A percentile compares a stretch with the other conserved stretches of the same genome.
These are phyloP conservation scores for Ichthyophthirius multifiliis DNA, from an alignment of 169 alveolate genomes.

Conservation along the genomic window DNA sequence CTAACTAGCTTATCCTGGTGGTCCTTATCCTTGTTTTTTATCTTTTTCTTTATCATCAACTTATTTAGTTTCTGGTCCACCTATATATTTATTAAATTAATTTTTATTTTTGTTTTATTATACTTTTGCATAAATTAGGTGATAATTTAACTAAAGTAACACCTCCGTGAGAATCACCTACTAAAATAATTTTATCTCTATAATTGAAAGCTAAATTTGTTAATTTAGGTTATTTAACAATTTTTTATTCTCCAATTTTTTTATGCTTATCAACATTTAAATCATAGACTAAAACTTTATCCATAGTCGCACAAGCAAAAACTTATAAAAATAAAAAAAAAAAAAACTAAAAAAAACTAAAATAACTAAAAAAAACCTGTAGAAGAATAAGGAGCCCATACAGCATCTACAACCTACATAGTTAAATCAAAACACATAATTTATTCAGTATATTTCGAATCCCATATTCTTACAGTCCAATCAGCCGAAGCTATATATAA, in stretches of 20 bases:
- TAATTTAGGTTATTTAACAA: conserved; percentile 66
- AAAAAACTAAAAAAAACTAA: background rate
- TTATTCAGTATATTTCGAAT: conserved; percentile 79
- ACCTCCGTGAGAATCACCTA: conserved; percentile 89
- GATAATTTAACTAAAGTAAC: conserved; percentile 86
- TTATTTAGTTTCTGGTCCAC: conserved; percentile 53
- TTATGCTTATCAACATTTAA: conserved; percentile 78
- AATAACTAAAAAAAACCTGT: conserved; percentile 51
- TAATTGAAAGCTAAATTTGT: conserved; percentile 86
- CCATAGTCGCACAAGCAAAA: conserved; percentile 90
- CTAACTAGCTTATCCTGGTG: conserved; percentile 49
- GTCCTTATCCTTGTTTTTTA: conserved; percentile 41
- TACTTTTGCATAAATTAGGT: conserved; percentile 66
- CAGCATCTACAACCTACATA: conserved; percentile 91
- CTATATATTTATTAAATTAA: background rate
- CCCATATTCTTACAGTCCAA: conserved; percentile 96
- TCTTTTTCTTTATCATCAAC: conserved; percentile 35
- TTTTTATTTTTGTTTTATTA: background rate
- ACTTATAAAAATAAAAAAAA: conserved; percentile 16
- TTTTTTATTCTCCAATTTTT: conserved; percentile 72
- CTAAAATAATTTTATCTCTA: conserved; percentile 83
- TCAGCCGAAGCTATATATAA: conserved; percentile 91
- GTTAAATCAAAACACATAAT: conserved; percentile 89
- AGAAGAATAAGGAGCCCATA: conserved; percentile 94
- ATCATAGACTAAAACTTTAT: conserved; percentile 87